Base-by-base conservation (phyloP, 495 filamentous ascomycete genomes). In the Xylaria sp. region DNA sequence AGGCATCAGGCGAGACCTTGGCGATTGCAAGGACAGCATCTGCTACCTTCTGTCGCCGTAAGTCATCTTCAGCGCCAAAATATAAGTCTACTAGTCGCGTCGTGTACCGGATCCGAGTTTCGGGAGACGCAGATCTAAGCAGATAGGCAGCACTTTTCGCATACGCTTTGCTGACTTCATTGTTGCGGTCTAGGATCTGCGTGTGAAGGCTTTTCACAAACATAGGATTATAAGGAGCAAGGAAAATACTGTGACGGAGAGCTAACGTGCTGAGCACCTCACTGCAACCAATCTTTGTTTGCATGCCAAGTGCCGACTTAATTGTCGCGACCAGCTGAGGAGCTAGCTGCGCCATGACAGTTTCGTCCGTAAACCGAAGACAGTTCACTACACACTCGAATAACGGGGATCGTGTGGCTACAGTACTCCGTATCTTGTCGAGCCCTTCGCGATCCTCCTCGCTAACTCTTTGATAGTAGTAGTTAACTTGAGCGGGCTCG, bases 321-420 rank as follows among this genome's bases (percentile, higher is more conserved):
- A 98, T 91, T 3, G 92, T 90, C 46, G 88, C 88, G 74, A 94
- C 89, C 0, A 99, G 85, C 24, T 81, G 85, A 15, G 88, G 88
- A 12, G 91, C 86, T n/a, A 97, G 82, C 29, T 90, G 85, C 72
- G 86, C 84, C 87, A 97, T 94, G 35, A 90, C 90, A 17, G 80
- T 78, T 5, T 89, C 90, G 77, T 99, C 94, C 8, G 97, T 83
- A n/a, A 90, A 88, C 72, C 97, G 93, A 37, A 99, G 83, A 78
- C 93, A 94, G 75, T 93, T 88, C 69, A 97, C 94, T 74, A 98
- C 93, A 26, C 94, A 94, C 80, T 98, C 96, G 83, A 93, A 94
- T 78, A 98, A 90, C 1, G 96, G 95, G n/a, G 93, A 96, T 14
- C 87, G 87, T 35, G 93, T 91, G 24, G 97, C 92, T 75, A 87